phyloP scores from a whole-genome alignment of 257 asterid species.

The Nicotiana sylvestris region DNA sequence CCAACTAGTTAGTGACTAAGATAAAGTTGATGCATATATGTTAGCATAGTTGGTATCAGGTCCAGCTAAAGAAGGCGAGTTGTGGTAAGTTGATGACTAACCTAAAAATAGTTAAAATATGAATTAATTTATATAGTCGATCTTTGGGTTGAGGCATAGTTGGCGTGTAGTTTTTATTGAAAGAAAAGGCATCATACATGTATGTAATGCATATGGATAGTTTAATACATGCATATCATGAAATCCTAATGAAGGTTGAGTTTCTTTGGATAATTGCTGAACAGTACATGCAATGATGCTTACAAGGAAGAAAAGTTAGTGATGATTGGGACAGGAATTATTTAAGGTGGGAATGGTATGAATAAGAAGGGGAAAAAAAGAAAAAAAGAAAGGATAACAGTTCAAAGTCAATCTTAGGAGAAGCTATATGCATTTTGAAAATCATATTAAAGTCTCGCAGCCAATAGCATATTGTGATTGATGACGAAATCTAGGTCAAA shows the following conservation, averaged over 20 bases:
- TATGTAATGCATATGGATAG: not conserved
- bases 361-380: not conserved
- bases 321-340: conserved; percentile 24
- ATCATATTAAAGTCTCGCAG: conserved; percentile 11
- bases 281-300: not conserved
- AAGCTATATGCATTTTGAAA: conserved; percentile 18
- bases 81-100: not conserved
- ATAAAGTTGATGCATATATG: not conserved
- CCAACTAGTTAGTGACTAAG: not conserved
- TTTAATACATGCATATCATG: conserved; percentile 19
- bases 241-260: not conserved
- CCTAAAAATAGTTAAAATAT: not conserved
- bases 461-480: conserved; percentile 29
- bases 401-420: conserved; percentile 32
- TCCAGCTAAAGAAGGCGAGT: not conserved
- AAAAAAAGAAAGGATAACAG: conserved; percentile 6
- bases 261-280: not conserved
- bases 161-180: not conserved
- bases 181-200: not conserved
- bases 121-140: not conserved
- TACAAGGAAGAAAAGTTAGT: conserved; percentile 15
- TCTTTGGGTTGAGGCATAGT: not conserved
- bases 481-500: conserved; percentile 55
- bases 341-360: conserved; percentile 11
- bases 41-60: not conserved